A percentile compares a stretch with the other conserved stretches of the same genome.
phyloP scores from a whole-genome alignment of 345 rosid species.

The Psidium guajava region DNA sequence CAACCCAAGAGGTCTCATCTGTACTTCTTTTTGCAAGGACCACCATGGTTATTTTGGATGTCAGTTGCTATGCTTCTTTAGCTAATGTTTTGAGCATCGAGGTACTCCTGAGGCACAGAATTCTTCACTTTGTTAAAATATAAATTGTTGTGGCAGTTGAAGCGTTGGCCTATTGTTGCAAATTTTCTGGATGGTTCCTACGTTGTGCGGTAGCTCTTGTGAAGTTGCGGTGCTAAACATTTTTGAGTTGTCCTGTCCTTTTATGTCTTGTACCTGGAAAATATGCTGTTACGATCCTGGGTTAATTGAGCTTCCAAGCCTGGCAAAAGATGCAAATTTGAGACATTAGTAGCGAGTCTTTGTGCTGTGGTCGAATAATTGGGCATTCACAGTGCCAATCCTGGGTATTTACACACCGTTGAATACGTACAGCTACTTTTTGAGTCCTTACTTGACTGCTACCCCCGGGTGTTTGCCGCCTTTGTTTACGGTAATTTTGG shows the following conservation, averaged over 20 bases:
- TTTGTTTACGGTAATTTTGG: not conserved
- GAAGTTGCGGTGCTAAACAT: not conserved
- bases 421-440: fast-evolving
- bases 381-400: not conserved
- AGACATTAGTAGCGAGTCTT: not conserved
- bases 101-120: not conserved
- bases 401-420: not conserved
- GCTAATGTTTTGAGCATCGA: not conserved
- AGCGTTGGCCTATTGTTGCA: not conserved
- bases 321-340: not conserved
- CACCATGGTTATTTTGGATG: not conserved
- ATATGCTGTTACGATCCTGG: not conserved
- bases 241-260: not conserved
- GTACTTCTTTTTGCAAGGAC: not conserved
- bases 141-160: not conserved
- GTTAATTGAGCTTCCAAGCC: not conserved
- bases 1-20: not conserved
- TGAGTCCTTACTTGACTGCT: not conserved
- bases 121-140: not conserved
- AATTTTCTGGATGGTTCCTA: not conserved
- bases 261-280: not conserved
- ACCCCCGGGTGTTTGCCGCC: fast-evolving
- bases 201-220: not conserved
- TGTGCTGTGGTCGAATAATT: not conserved
- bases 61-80: not conserved